A percentile compares a stretch with the other conserved stretches of the same genome.
These are phyloP conservation scores for Ilex aquifolium DNA, from an alignment of 257 asterid genomes.

Conservation along the genomic window DNA sequence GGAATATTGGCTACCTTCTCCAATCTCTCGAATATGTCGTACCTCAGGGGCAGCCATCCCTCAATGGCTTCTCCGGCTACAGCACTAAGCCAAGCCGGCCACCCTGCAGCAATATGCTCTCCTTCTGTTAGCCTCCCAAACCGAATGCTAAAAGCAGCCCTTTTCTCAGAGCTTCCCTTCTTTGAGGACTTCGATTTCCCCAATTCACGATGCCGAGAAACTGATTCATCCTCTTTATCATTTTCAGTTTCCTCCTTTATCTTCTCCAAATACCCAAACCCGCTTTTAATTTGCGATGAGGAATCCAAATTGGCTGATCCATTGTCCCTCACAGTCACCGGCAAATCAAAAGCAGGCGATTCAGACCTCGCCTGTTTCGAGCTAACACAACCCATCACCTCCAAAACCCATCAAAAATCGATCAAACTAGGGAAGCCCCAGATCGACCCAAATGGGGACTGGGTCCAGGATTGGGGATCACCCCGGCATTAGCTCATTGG, in stretches of 20 bases:
- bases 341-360: constrained; percentile 25
- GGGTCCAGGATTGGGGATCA: constrained; percentile 30
- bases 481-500: constrained; percentile 39
- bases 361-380: constrained; percentile 55
- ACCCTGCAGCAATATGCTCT: constrained; percentile 64
- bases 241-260: constrained; percentile 76
- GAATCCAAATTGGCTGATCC: constrained; percentile 18
- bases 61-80: constrained; percentile 80
- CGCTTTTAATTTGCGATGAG: constrained; percentile 20
- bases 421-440: constrained; percentile 17
- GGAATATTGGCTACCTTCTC: constrained; percentile 62
- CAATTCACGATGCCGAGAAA: constrained; percentile 8
- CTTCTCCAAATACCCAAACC: constrained; percentile 63
- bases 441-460: constrained; percentile 35
- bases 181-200: constrained; percentile 26
- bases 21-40: constrained; percentile 60
- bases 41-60: constrained; percentile 67
- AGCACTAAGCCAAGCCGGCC: constrained; percentile 83
- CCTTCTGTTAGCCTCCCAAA: constrained; percentile 64
- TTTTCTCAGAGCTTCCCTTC: constrained; percentile 32
- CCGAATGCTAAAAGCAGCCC: constrained; percentile 47
- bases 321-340: constrained; percentile 10
- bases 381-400: constrained; percentile 91
- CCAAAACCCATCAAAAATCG: constrained; percentile 66
- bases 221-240: constrained; percentile 47